These are phyloP conservation scores for Fusarium decemcellulare DNA, from an alignment of 2,329 filamentous ascomycete species.

Conservation along the genomic window DNA sequence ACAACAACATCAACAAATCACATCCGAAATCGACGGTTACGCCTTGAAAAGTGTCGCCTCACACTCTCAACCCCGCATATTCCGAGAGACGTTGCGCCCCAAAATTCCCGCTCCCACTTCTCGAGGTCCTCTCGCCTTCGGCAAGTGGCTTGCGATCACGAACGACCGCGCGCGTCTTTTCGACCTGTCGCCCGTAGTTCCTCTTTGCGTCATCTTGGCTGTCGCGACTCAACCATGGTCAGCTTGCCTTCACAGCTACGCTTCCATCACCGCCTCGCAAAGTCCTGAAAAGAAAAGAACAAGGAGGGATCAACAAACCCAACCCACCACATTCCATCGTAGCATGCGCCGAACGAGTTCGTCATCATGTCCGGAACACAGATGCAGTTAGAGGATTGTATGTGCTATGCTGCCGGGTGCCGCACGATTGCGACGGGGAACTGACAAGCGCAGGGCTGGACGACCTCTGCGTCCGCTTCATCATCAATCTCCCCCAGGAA, in stretches of 20 bases:
- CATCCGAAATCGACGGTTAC: slow-evolving; percentile 17
- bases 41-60: slow-evolving; percentile 26
- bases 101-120: slow-evolving; percentile 5
- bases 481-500: slow-evolving; percentile 94
- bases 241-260: slow-evolving; percentile 49
- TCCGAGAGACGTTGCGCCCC: slow-evolving; percentile 26
- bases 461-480: slow-evolving; percentile 97
- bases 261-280: slow-evolving; percentile 48
- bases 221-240: slow-evolving; percentile 50
- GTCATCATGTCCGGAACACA: slow-evolving; percentile 81
- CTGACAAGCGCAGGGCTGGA: slow-evolving; percentile 80
- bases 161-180: slow-evolving; percentile 47
- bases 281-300: slow-evolving; percentile 48
- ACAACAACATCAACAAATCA: slow-evolving; percentile 40
- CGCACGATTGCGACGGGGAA: slow-evolving; percentile 20
- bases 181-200: slow-evolving; percentile 40
- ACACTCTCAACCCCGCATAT: slow-evolving; percentile 28
- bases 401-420: slow-evolving; percentile 46
- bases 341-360: slow-evolving; percentile 52
- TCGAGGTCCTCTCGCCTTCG: slow-evolving; percentile 9
- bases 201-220: slow-evolving; percentile 42
- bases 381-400: slow-evolving; percentile 93
- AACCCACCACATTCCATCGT: slow-evolving; percentile 21
- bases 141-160: slow-evolving; percentile 33
- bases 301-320: slow-evolving; percentile 14